Conservation (phyloP, 305 asterid genomes). For the Ajuga reptans region DNA sequence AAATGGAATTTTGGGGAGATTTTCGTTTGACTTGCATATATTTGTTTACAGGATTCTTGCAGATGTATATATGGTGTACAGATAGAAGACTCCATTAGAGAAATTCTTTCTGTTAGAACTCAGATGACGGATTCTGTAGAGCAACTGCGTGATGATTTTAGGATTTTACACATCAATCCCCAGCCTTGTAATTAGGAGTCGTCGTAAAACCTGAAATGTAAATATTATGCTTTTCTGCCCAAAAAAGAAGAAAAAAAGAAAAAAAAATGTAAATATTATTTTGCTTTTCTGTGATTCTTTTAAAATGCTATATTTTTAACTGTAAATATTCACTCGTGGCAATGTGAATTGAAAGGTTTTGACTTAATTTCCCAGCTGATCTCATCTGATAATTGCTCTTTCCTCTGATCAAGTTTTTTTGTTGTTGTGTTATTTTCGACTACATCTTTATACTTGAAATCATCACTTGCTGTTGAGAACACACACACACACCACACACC, state of each 20-base stretch:
- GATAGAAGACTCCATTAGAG: conserved; percentile 17
- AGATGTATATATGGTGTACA: conserved; percentile 33
- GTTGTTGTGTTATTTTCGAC: no score
- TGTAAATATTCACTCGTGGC: conserved; percentile 22
- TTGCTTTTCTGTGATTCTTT: background rate
- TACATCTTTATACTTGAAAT: no score
- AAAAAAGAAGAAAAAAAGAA: no score
- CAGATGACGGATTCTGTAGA: conserved; percentile 28
- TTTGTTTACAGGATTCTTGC: conserved; percentile 38
- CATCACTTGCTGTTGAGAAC: no score
- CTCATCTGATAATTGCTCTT: background rate
- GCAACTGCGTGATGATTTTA: conserved; percentile 25
- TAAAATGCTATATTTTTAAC: background rate
- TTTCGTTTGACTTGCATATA: background rate
- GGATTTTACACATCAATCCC: conserved; percentile 17
- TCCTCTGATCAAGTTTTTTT: no score
- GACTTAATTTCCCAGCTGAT: conserved; percentile 1
- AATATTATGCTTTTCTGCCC: no score
- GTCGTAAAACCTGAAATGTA: background rate
- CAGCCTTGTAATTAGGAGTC: conserved; percentile 21
- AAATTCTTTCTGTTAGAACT: background rate
- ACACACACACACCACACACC: no score
- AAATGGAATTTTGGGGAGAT: background rate
- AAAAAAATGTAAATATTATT: conserved; percentile 18
- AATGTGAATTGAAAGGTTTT: conserved; percentile 5